phyloP scores from a whole-genome alignment of 371 early-diverging fungal species.

The Chytridiales sp. region DNA sequence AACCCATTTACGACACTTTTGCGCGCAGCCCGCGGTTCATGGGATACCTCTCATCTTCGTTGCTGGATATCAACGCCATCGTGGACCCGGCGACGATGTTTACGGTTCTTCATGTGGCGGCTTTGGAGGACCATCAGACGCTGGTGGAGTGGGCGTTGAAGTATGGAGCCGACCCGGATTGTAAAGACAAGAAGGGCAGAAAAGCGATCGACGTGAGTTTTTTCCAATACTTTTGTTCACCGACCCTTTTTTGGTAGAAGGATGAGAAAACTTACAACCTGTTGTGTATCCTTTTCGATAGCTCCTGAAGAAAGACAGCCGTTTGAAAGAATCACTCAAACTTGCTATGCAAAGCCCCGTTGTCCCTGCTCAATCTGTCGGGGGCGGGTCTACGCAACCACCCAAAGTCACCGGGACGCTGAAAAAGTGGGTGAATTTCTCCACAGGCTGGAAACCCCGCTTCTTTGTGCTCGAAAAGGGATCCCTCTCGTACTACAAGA shows the following conservation, averaged over 20 bases:
- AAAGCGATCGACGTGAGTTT: conserved; percentile 55
- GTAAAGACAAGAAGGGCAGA: conserved; percentile 66
- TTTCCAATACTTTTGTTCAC: too few species aligned
- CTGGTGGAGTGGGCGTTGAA: conserved; percentile 67
- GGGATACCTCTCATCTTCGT: conserved; percentile 33
- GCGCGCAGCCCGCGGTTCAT: conserved; percentile 24
- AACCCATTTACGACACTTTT: conserved; percentile 27
- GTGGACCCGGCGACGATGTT: conserved; percentile 58
- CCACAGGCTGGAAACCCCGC: conserved; percentile 72
- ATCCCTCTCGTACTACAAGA: conserved; percentile 73
- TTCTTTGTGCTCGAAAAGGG: conserved; percentile 79
- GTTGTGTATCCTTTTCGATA: conserved; percentile 21
- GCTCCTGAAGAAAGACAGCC: conserved; percentile 29
- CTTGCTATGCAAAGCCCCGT: conserved; percentile 5
- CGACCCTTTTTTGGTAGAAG: not conserved
- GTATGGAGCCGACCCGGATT: conserved; percentile 69
- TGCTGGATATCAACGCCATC: conserved; percentile 61
- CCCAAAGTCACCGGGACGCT: conserved; percentile 55
- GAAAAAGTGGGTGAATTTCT: conserved; percentile 83
- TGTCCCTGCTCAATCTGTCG: not conserved
- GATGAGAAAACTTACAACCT: too few species aligned
- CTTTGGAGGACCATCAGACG: conserved; percentile 52
- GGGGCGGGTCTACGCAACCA: not conserved
- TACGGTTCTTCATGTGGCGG: conserved; percentile 67
- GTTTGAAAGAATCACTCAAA: conserved; percentile 22